These are phyloP conservation scores for Ophiocordyceps sinensis DNA, from an alignment of 2,329 filamentous ascomycete genomes.

Conservation along the genomic window DNA sequence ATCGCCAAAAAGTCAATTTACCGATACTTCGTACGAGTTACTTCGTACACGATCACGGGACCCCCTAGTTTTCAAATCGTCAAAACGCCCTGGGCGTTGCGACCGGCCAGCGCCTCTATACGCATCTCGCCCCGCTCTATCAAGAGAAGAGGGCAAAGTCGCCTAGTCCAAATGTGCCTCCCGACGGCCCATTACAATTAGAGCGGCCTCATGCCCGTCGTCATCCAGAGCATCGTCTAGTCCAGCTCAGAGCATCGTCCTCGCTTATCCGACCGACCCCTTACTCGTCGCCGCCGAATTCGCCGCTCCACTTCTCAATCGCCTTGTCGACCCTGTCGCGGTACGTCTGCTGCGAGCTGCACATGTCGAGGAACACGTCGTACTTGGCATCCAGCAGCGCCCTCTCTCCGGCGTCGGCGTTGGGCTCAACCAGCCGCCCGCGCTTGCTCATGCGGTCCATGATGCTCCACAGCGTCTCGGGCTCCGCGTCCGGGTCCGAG, in stretches of 20 bases:
- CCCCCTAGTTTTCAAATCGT: no score
- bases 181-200: no score
- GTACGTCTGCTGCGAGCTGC: constrained; percentile 70
- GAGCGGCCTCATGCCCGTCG: no score
- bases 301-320: constrained; percentile 21
- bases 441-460: constrained; percentile 98
- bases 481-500: constrained; percentile 40
- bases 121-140: no score
- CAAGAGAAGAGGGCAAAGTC: no score
- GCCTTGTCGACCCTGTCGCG: constrained; percentile 61
- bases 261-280: background rate
- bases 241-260: no score
- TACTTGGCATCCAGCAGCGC: constrained; percentile 79
- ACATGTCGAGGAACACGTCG: constrained; percentile 89
- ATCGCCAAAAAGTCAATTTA: background rate
- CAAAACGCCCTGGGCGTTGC: no score
- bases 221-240: no score
- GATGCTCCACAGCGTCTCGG: constrained; percentile 84
- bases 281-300: constrained; percentile 13
- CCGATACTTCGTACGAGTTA: no score
- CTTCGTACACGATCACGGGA: no score
- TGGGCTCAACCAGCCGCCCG: constrained; percentile 68
- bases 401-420: constrained; percentile 58
- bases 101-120: no score
- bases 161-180: no score